A percentile compares a stretch with the other conserved stretches of the same genome.
Evolutionary conservation across 192 early-diverging fungal species (phyloP).

Genomic region (Allomyces macrogynus): DNA sequence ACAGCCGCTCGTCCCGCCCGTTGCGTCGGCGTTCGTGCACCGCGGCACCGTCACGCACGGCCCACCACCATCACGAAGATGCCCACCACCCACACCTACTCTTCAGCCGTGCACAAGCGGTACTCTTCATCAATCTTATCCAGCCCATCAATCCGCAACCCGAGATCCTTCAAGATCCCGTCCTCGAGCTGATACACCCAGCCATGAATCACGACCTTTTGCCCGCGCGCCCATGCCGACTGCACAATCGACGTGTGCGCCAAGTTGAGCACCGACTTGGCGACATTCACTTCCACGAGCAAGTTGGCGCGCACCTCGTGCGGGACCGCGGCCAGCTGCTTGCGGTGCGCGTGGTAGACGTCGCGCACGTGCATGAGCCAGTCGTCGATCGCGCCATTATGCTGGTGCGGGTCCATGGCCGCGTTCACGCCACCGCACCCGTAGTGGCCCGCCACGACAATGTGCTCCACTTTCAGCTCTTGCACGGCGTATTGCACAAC

Average conservation of each 20-base stretch:
- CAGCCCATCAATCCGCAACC: background rate
- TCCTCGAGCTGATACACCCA: slow-evolving; percentile 44
- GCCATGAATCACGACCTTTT: slow-evolving; percentile 46
- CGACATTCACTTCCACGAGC: slow-evolving; percentile 32
- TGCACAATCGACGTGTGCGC: slow-evolving; percentile 56
- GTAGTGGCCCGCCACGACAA: slow-evolving; percentile 36
- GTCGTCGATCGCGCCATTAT: slow-evolving; percentile 59
- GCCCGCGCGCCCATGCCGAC: slow-evolving; percentile 60
- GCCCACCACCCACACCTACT: no score
- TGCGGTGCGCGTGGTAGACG: slow-evolving; percentile 42
- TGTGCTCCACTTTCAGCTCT: slow-evolving; percentile 73
- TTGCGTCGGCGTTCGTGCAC: no score
- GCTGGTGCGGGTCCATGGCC: slow-evolving; percentile 32
- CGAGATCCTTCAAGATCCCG: background rate
- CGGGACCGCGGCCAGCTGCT: slow-evolving; percentile 5
- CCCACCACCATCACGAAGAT: no score
- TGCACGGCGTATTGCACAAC: slow-evolving; percentile 90
- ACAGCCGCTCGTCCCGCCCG: no score
- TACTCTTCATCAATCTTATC: background rate
- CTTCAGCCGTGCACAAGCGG: background rate
- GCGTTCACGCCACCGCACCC: slow-evolving; percentile 51
- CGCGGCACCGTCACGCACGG: no score
- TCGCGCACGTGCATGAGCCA: slow-evolving; percentile 82
- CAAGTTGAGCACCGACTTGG: slow-evolving; percentile 48
- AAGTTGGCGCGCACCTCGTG: slow-evolving; percentile 20